phyloP scores from a whole-genome alignment of 768 basidiomycete genomes.

The Tricholoma hemisulphureum region DNA sequence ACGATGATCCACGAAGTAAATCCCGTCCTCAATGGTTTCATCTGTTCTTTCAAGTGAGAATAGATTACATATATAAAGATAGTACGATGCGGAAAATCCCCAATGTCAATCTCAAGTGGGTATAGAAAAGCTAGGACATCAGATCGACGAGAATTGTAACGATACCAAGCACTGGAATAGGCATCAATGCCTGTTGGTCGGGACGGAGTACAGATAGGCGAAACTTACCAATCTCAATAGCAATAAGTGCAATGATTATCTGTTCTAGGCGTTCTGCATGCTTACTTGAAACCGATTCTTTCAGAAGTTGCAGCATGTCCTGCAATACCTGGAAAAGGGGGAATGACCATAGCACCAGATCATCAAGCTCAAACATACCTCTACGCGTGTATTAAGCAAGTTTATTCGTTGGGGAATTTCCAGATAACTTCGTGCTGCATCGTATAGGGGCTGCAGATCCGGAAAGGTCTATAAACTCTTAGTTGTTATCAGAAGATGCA shows the following conservation, averaged over 20 bases:
- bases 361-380: conserved; percentile 45
- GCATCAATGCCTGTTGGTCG: conserved; percentile 1
- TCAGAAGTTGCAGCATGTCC: conserved; percentile 93
- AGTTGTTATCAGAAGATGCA: not conserved
- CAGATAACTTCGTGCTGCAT: conserved; percentile 89
- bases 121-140: conserved; percentile 43
- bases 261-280: conserved; percentile 91
- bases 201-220: not conserved
- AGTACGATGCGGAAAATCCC: too few relatives aligned
- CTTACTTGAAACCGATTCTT: conserved; percentile 89
- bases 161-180: conserved; percentile 71
- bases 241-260: conserved; percentile 90
- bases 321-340: conserved; percentile 68
- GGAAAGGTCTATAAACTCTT: conserved; percentile 73
- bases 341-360: conserved; percentile 3
- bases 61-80: not conserved
- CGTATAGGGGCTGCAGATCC: conserved; percentile 92
- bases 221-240: conserved; percentile 74
- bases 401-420: conserved; percentile 95
- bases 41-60: too few relatives aligned
- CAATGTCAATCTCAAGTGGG: too few relatives aligned
- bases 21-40: too few relatives aligned
- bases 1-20: not conserved
- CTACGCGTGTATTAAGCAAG: conserved; percentile 89
- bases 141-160: conserved; percentile 89